Evolutionary conservation across 331 rosid species (phyloP), one percentile per base, ranked within the genome.

Genomic region (Pyracantha coccinea): DNA sequence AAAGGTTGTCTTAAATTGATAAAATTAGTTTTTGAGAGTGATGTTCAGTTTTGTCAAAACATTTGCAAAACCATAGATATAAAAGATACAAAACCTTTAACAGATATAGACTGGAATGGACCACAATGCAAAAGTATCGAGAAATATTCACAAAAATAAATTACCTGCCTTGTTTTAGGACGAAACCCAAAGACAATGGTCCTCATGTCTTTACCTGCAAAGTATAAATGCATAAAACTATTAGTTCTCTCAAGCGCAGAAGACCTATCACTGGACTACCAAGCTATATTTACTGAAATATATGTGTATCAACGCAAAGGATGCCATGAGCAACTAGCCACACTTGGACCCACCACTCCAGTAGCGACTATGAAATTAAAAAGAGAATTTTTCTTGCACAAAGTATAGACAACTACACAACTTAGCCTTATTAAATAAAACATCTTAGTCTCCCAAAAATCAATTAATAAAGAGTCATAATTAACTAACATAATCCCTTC

Each of bases 191-290:
- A 94, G 78, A 94, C 92, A 23, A 94, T 75, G 54, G 92, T 90
- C 84, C 97, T 90, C 99, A 92, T 92, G 85, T 94, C 99, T 80
- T 94, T 94, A 38, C 97, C 99, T 94, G 90, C 83, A 89, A 41
- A 65, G 69, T 7, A 78, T 27, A 67, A 61, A 63, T 24, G 20
- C 63, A 35, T 75, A 64, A 41, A 74, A 83, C 68, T 55, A 79
- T 74, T 68, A 85, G 60, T 68, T 71, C 67, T 27, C 55, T 16
- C 23, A 13, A 32, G 57, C 68, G 64, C 33, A 75, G 66, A 63
- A 45, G 31, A 60, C 50, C 14, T 29, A 16, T 7, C 20, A 54
- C 15, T 31, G 23, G 52, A 55, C 31, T 28, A 25, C 5, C 66
- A 60, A 20, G n/a, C 53, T 38, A 66, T 52, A 66, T 66, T 62